Evolutionary conservation across 805 yeast genomes (phyloP), one percentile per base, ranked within the genome.

Genomic region (Schwanniomyces vanrijiae): DNA sequence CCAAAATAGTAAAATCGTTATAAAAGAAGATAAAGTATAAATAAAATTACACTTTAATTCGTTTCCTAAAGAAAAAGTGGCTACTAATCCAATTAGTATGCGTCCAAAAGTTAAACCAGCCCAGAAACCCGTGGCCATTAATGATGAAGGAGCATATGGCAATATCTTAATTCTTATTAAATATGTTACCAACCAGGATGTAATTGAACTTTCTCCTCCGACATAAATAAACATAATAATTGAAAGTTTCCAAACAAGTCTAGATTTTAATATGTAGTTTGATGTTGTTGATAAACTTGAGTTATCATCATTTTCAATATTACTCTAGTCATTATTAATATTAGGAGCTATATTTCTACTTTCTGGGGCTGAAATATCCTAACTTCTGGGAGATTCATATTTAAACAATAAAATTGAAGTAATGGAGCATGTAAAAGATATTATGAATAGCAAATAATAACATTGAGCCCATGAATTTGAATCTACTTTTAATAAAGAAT

Each of bases 121-220:
- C 83, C 83, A 80, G 57, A 75, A 80, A 0, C 72, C 48, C 10
- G 82, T 75, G 14, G 83, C 78, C 48, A 78, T 65, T 50, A 69
- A 70, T 1, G 83, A 77, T 7, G 81, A 62, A 6, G 52, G 35
- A 20, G 64, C 55, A 49, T 76, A 77, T 6, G 67, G 41, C 29
- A 63, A 52, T 0, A 63, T 41, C 43, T 71, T 67, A 46, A 78
- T 69, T 24, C 80, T 67, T 9, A 69, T 59, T 38, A 77, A 57
- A 48, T 68, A 80, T 37, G 80, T 74, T 53, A 76, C 69, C 45
- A 78, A 50, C 83, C 84, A 80, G n/a, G 75, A 62, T 1, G 83
- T 83, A 52, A 79, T 70, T 4, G 81, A 69, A 13, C 73, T 70
- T 57, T 80, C 83, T 11, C 75, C 76, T 3, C 84, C 83, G 31